phyloP scores from a whole-genome alignment of 805 yeast species.

The Cyberlindnera amylophila region DNA sequence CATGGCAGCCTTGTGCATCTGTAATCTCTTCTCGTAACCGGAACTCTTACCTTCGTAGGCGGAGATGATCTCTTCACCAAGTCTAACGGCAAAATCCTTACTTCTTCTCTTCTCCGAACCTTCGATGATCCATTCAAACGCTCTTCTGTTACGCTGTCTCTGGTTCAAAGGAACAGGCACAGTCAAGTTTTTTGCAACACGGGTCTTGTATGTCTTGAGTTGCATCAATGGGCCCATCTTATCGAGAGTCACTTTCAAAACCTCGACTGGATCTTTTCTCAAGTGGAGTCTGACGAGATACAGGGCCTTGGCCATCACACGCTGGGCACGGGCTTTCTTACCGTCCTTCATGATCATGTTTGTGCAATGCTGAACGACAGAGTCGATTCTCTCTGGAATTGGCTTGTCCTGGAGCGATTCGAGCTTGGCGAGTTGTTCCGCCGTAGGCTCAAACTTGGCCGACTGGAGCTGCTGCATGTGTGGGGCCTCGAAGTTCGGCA shows the following conservation, averaged over 20 bases:
- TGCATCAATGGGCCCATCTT: slow-evolving; percentile 80
- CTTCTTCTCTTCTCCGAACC: slow-evolving; percentile 77
- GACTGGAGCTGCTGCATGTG: slow-evolving; percentile 23
- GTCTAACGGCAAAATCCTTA: slow-evolving; percentile 77
- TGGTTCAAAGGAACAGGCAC: slow-evolving; percentile 81
- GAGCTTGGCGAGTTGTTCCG: slow-evolving; percentile 58
- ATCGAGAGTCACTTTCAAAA: slow-evolving; percentile 72
- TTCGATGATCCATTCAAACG: slow-evolving; percentile 88
- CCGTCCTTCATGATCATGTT: slow-evolving; percentile 93
- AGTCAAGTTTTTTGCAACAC: slow-evolving; percentile 76
- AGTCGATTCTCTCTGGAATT: slow-evolving; percentile 62
- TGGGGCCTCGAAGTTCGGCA: slow-evolving; percentile 30
- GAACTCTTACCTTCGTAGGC: slow-evolving; percentile 76
- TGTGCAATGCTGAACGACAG: slow-evolving; percentile 71
- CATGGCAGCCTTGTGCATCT: slow-evolving; percentile 82
- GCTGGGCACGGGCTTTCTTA: slow-evolving; percentile 75
- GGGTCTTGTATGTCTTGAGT: slow-evolving; percentile 73
- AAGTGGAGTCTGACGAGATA: slow-evolving; percentile 71
- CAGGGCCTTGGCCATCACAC: slow-evolving; percentile 68
- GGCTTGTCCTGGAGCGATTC: slow-evolving; percentile 45
- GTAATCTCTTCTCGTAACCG: slow-evolving; percentile 78
- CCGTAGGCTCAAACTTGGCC: slow-evolving; percentile 51
- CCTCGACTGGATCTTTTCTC: slow-evolving; percentile 75
- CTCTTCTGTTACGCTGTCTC: slow-evolving; percentile 81
- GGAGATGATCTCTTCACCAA: slow-evolving; percentile 82